Evolutionary conservation across 768 basidiomycete species (phyloP).

Genomic region (Phaeotremella fagi): DNA sequence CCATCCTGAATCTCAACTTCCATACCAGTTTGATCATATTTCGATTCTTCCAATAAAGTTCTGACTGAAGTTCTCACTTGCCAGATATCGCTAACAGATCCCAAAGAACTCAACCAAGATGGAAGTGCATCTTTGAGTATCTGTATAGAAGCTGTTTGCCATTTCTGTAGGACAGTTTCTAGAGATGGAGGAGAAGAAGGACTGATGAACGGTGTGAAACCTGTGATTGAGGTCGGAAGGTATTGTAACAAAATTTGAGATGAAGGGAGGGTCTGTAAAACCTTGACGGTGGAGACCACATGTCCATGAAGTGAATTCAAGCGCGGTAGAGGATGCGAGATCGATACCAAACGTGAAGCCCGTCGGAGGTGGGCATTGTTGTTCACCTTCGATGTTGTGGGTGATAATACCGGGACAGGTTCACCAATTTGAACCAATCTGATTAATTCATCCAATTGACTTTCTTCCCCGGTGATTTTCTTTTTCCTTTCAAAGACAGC

Average conservation of each 20-base stretch:
- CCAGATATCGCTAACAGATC: constrained; percentile 29
- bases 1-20: constrained; percentile 15
- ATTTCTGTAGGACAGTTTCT: constrained; percentile 8
- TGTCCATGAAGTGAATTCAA: constrained; percentile 47
- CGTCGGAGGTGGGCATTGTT: constrained; percentile 29
- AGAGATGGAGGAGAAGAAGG: constrained; percentile 57
- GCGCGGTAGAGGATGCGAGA: constrained; percentile 36
- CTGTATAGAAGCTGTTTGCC: constrained; percentile 17
- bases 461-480: constrained; percentile 3
- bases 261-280: constrained; percentile 71
- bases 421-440: constrained; percentile 33
- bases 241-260: constrained; percentile 70
- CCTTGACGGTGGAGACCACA: constrained; percentile 63
- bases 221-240: constrained; percentile 64
- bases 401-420: neutral
- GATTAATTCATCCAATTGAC: constrained; percentile 39
- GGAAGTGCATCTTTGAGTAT: constrained; percentile 23
- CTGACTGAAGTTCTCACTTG: constrained; percentile 8
- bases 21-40: too few species aligned
- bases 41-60: constrained; percentile 2
- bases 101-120: constrained; percentile 24
- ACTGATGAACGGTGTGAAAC: constrained; percentile 83
- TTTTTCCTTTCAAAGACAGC: constrained; percentile 19
- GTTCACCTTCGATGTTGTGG: neutral
- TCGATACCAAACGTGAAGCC: constrained; percentile 49